A percentile compares a stretch with the other conserved stretches of the same genome.
Evolutionary conservation across 2,329 filamentous ascomycete genomes (phyloP).

Genomic region (Cladophialophora carrionii): DNA sequence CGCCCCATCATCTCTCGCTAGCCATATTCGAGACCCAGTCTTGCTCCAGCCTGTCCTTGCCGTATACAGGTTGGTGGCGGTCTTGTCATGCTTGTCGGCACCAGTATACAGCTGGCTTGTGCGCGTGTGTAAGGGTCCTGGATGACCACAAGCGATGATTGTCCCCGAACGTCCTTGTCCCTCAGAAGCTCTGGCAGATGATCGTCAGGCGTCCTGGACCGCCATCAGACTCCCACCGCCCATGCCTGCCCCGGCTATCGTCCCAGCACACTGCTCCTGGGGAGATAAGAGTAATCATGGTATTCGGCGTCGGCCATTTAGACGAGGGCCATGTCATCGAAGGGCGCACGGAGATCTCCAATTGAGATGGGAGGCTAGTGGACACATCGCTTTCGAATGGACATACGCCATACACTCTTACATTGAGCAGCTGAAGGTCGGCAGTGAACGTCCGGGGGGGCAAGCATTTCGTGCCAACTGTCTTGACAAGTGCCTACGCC

Average conservation of each 20-base stretch:
- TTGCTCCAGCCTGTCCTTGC: neutral
- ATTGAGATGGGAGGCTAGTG: neutral
- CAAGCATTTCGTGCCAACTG: neutral
- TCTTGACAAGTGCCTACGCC: neutral
- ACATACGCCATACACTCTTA: neutral
- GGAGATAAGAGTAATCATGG: neutral
- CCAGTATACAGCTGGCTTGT: neutral
- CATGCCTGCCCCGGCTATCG: neutral
- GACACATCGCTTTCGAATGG: neutral
- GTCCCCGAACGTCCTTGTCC: neutral
- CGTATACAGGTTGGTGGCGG: neutral
- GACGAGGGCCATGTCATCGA: conserved; percentile 6
- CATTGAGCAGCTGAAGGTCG: neutral
- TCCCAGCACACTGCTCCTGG: neutral
- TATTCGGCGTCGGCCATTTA: neutral
- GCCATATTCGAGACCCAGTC: neutral
- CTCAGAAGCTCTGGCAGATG: neutral
- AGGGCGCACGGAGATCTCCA: conserved; percentile 12
- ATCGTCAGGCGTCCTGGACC: neutral
- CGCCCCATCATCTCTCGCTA: neutral
- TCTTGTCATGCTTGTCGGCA: neutral
- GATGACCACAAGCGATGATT: neutral
- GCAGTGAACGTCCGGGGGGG: neutral
- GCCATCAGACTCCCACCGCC: too few relatives aligned
- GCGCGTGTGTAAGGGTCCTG: neutral